A percentile compares a stretch with the other conserved stretches of the same genome.
Evolutionary conservation across 2,329 filamentous ascomycete genomes (phyloP).

Genomic region (Pseudopyricularia cyperi): DNA sequence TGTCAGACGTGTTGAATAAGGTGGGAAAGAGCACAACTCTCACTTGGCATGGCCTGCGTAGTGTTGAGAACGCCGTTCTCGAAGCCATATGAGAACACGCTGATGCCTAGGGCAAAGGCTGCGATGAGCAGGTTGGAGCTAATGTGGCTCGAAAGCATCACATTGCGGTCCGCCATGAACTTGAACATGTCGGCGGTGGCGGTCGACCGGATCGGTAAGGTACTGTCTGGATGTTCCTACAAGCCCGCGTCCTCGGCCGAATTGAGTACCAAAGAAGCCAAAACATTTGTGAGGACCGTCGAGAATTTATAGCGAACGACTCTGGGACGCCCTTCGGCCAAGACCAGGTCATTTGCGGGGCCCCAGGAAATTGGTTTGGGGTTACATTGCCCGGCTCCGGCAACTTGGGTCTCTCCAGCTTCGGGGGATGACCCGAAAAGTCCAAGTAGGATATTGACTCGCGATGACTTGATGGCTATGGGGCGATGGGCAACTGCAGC

Average conservation of each 20-base stretch:
- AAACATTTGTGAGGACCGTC: not conserved
- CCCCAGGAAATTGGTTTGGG: not conserved
- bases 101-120: slow-evolving; percentile 9
- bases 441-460: not conserved
- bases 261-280: too few species aligned
- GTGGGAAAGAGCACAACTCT: slow-evolving; percentile 1
- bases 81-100: slow-evolving; percentile 11
- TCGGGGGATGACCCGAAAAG: not conserved
- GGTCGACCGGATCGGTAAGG: not conserved
- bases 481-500: too few species aligned
- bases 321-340: not conserved
- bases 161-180: slow-evolving; percentile 8
- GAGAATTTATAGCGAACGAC: not conserved
- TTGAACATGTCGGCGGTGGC: not conserved
- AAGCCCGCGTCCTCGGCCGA: too few species aligned
- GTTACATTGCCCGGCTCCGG: not conserved
- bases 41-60: slow-evolving; percentile 10
- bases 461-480: not conserved
- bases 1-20: not conserved
- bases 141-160: slow-evolving; percentile 8
- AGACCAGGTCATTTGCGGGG: not conserved
- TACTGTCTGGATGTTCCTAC: too few species aligned
- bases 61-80: slow-evolving; percentile 10
- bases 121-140: slow-evolving; percentile 9
- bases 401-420: not conserved